A percentile compares a stretch with the other conserved stretches of the same genome.
Conservation (phyloP, 495 filamentous ascomycete species). For the Oleoguttula mirabilis region DNA sequence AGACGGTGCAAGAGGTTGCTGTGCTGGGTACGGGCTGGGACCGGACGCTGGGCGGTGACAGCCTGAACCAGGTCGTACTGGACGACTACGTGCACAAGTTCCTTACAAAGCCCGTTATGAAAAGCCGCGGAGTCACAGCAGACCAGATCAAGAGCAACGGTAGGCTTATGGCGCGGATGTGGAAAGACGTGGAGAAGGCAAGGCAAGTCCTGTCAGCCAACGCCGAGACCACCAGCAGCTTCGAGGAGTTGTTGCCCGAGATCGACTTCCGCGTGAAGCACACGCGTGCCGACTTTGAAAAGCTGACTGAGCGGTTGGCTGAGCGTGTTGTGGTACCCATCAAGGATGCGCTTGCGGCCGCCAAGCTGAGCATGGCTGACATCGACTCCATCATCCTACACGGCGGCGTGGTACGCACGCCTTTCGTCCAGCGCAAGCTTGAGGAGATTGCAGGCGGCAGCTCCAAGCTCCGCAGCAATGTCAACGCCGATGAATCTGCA, state of each 20-base stretch:
- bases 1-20: constrained; percentile 86
- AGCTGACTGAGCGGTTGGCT: constrained; percentile 56
- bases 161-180: constrained; percentile 72
- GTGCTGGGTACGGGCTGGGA: constrained; percentile 85
- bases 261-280: constrained; percentile 89
- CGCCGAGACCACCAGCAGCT: constrained; percentile 60
- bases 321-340: constrained; percentile 58
- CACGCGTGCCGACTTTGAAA: constrained; percentile 69
- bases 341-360: constrained; percentile 58
- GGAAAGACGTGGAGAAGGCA: constrained; percentile 79
- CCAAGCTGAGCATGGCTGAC: constrained; percentile 60
- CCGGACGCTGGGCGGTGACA: constrained; percentile 76
- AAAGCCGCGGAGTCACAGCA: constrained; percentile 49
- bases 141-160: constrained; percentile 59
- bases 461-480: constrained; percentile 78
- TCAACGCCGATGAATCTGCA: constrained; percentile 94
- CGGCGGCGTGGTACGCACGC: constrained; percentile 80
- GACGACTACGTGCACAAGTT: constrained; percentile 78
- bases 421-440: constrained; percentile 83
- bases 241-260: constrained; percentile 83
- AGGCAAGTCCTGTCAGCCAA: constrained; percentile 93
- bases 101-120: constrained; percentile 54
- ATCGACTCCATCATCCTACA: constrained; percentile 87
- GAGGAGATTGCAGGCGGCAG: constrained; percentile 59
- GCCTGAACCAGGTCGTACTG: constrained; percentile 74